These are phyloP conservation scores for Fusarium sp. DNA, from an alignment of 2,329 filamentous ascomycete species.

Conservation along the genomic window DNA sequence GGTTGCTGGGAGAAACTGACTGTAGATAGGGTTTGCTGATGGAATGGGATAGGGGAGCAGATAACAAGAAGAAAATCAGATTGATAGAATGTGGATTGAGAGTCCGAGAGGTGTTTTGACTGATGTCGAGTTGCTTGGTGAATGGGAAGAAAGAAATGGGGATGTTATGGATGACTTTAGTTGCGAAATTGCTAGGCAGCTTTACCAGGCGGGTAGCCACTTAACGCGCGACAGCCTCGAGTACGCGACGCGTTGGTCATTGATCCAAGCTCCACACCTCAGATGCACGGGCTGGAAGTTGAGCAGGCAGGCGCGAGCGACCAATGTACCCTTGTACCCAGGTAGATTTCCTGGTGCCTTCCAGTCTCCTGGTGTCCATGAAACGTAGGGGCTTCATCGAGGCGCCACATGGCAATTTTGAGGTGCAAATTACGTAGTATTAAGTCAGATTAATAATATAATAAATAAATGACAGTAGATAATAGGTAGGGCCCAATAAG, in stretches of 20 bases:
- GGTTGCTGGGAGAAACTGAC: constrained; percentile 33
- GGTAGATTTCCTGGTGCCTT: neutral
- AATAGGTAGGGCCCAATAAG: no score
- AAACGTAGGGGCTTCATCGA: no score
- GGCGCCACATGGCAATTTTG: no score
- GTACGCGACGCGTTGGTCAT: constrained; percentile 26
- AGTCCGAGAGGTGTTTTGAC: neutral
- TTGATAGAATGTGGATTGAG: neutral
- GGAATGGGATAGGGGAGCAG: neutral
- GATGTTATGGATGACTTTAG: constrained; percentile 18
- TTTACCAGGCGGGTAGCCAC: constrained; percentile 27
- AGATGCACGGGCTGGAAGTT: constrained; percentile 1
- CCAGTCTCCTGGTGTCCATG: neutral
- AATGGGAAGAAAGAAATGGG: constrained; percentile 25
- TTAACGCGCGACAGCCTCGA: constrained; percentile 27
- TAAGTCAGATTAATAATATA: no score
- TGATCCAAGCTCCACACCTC: constrained; percentile 2
- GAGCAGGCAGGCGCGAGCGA: neutral
- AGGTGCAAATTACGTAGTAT: no score
- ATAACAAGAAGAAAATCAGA: neutral
- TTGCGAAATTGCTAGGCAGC: constrained; percentile 36
- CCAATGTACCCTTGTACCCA: constrained; percentile 2
- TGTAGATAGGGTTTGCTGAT: constrained; percentile 7
- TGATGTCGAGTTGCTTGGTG: constrained; percentile 24
- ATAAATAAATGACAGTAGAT: no score